Evolutionary conservation across 1,284 basidiomycete species (phyloP).

Genomic region (Testicularia cyperi): DNA sequence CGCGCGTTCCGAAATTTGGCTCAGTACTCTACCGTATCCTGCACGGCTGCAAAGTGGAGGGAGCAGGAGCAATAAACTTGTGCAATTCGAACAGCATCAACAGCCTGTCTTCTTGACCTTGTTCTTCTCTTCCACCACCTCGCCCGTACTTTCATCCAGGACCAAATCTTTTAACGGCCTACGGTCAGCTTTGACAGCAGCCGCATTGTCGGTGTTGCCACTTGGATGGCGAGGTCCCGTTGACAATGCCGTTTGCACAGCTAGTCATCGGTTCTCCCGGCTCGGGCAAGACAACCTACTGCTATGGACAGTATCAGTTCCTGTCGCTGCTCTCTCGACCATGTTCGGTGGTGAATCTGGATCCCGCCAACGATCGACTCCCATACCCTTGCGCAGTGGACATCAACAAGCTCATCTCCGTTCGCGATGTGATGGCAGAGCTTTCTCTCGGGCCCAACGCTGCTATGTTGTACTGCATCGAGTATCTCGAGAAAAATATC

Average conservation of each 20-base stretch:
- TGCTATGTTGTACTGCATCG: slow-evolving; percentile 94
- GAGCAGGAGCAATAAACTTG: no score
- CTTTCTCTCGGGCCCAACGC: slow-evolving; percentile 91
- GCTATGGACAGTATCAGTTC: slow-evolving; percentile 64
- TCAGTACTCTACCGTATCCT: no score
- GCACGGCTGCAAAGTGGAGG: no score
- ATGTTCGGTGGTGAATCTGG: slow-evolving; percentile 87
- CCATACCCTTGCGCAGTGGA: slow-evolving; percentile 88
- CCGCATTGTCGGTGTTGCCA: no score
- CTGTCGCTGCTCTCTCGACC: slow-evolving; percentile 82
- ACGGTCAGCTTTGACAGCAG: no score
- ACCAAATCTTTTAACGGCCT: no score
- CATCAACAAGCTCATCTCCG: slow-evolving; percentile 81
- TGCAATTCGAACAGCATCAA: no score
- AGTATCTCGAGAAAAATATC: slow-evolving; percentile 91
- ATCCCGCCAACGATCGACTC: slow-evolving; percentile 87
- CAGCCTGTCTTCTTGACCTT: no score
- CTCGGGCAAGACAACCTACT: slow-evolving; percentile 56
- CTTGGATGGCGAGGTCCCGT: no score
- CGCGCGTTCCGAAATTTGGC: no score
- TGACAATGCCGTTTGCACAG: slow-evolving; percentile 43
- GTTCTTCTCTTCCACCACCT: no score
- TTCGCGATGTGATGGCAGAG: slow-evolving; percentile 83
- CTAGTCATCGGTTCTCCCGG: slow-evolving; percentile 53
- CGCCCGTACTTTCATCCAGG: no score